These are phyloP conservation scores for Rhynchosporium agropyri DNA, from an alignment of 2,329 filamentous ascomycete species.

Conservation along the genomic window DNA sequence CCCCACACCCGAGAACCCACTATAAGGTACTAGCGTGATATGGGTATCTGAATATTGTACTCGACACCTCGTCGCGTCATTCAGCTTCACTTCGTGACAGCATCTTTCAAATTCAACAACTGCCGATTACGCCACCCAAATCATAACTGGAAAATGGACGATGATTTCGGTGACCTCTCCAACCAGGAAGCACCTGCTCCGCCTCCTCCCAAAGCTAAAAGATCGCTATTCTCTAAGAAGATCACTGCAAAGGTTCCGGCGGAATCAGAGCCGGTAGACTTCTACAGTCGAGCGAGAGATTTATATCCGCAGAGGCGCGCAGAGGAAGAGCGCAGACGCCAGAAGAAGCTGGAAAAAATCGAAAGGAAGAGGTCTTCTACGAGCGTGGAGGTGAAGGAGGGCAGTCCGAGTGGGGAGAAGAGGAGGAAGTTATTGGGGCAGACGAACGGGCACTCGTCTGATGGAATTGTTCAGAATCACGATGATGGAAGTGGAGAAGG, in stretches of 20 bases:
- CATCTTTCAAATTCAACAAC: not conserved
- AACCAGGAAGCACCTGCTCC: conserved; percentile 9
- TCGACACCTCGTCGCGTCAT: conserved; percentile 13
- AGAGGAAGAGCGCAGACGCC: conserved; percentile 44
- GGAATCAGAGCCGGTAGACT: conserved; percentile 44
- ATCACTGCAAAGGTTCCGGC: conserved; percentile 48
- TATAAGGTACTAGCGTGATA: not conserved
- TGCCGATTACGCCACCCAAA: not conserved
- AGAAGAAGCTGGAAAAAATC: conserved; percentile 36
- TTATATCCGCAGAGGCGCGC: conserved; percentile 50
- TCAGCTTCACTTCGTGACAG: conserved; percentile 10
- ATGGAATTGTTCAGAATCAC: conserved; percentile 24
- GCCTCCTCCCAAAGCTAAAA: conserved; percentile 28
- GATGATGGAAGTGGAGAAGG: conserved; percentile 11
- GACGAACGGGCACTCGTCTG: conserved; percentile 26
- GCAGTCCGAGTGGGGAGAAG: conserved; percentile 34
- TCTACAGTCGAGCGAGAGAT: conserved; percentile 53
- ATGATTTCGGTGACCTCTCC: conserved; percentile 23
- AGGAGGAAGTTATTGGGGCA: conserved; percentile 33
- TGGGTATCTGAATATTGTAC: not conserved
- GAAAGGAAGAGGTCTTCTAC: conserved; percentile 38
- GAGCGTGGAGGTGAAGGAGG: conserved; percentile 33
- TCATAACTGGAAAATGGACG: conserved; percentile 24
- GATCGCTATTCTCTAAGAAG: conserved; percentile 58
- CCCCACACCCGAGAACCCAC: not conserved